Conservation (phyloP, 495 filamentous ascomycete genomes). For the Penicillium argentinense region DNA sequence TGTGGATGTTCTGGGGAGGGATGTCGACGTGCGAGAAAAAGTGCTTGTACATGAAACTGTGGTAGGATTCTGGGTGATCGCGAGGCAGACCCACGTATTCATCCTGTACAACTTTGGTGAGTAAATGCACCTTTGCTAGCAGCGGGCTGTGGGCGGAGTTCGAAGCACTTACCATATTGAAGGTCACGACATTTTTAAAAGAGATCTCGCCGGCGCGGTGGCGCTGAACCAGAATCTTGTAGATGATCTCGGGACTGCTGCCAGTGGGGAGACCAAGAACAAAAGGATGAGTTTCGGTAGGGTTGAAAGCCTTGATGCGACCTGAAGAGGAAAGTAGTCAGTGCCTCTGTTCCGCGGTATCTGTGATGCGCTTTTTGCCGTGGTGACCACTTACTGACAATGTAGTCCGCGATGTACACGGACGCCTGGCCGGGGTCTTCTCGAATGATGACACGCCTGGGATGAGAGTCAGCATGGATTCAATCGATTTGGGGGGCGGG, state of each 20-base stretch:
- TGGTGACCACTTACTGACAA: constrained; percentile 57
- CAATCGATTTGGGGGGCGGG: background rate
- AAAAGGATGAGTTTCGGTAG: constrained; percentile 69
- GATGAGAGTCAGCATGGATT: constrained; percentile 22
- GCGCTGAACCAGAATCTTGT: constrained; percentile 71
- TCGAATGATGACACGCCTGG: constrained; percentile 83
- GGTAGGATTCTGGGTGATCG: constrained; percentile 81
- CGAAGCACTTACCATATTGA: constrained; percentile 73
- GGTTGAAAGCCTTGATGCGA: constrained; percentile 72
- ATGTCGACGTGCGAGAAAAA: constrained; percentile 90
- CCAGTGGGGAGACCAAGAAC: constrained; percentile 84
- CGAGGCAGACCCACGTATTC: constrained; percentile 83
- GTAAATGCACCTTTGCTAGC: too few relatives aligned
- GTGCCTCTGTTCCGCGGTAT: background rate
- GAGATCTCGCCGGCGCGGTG: constrained; percentile 79
- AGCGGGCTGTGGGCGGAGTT: too few relatives aligned
- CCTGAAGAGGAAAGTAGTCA: constrained; percentile 18
- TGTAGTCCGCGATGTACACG: constrained; percentile 78
- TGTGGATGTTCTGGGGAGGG: constrained; percentile 75
- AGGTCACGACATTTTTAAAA: constrained; percentile 84
- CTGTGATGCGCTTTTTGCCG: background rate
- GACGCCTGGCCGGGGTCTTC: constrained; percentile 65
- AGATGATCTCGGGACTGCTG: constrained; percentile 74
- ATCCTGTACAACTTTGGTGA: too few relatives aligned
- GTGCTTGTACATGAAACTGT: constrained; percentile 88